Evolutionary conservation across 257 asterid genomes (phyloP), one percentile per base, ranked within the genome.

Genomic region (Perilla frutescens): DNA sequence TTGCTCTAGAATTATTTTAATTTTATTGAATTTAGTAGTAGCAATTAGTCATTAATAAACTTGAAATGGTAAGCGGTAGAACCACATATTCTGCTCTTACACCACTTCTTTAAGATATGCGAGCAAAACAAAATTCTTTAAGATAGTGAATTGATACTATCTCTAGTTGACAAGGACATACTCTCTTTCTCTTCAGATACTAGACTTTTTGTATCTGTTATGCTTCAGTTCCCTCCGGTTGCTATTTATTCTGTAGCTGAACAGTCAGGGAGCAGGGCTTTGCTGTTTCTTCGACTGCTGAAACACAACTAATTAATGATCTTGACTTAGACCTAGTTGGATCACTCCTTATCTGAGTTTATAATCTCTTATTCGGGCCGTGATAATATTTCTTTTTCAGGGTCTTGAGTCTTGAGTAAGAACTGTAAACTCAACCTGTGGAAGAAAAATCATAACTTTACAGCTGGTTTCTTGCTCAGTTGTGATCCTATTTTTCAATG

Each of bases 381-480:
- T 50, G 12, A 20, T 20, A 40, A 13, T 66, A 32, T 37, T 47
- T 50, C 29, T 65, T 91, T 20, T 20, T 20, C 26, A 20, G 0
- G 26, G 0, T 20, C 26, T 20, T 20, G 26, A 20, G 26, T 20
- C 26, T 20, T 20, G 26, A 20, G 26, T 20, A 20, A 20, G 26
- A 20, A 20, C 26, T 20, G 26, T 20, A 20, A 20, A 20, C 26
- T 20, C 26, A 20, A 20, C 26, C 26, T 20, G 26, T 20, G 26
- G 26, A 20, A 88, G 88, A 88, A 90, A 79, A 88, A 91, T 32
- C 91, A 86, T 10, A 90, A 80, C 86, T 94, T 54, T 94, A 94
- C 83, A 82, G 97, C 85, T 94, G 99, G 98, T 94, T 88, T 80
- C 96, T 94, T 80, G 87, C 99, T 6, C 86, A 88, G 99, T 97